These are phyloP conservation scores for Eucalyptus albens DNA, from an alignment of 345 rosid species.

Conservation along the genomic window DNA sequence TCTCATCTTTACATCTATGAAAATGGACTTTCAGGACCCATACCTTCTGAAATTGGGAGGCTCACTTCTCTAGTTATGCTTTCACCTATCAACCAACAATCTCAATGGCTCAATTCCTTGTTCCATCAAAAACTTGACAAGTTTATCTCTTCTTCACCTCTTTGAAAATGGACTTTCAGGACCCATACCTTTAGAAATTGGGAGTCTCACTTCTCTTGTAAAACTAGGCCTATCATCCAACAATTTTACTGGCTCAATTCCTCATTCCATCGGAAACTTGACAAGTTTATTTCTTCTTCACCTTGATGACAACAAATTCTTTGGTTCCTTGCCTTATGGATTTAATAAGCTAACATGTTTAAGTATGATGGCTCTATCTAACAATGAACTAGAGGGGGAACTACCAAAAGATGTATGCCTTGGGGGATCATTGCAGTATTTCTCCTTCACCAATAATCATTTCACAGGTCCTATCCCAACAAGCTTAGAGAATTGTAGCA, in stretches of 20 bases:
- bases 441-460: rapidly evolving
- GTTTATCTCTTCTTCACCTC: background rate
- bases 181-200: background rate
- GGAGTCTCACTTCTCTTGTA: background rate
- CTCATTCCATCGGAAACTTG: background rate
- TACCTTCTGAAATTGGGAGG: no score
- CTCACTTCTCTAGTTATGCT: rapidly evolving
- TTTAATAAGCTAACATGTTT: background rate
- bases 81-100: background rate
- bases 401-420: background rate
- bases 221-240: background rate
- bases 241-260: background rate
- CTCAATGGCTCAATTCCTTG: background rate
- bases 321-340: background rate
- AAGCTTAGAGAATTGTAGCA: background rate
- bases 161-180: background rate
- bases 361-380: rapidly evolving
- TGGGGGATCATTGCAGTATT: background rate
- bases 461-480: background rate
- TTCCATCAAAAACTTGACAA: background rate
- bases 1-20: rapidly evolving
- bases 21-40: background rate
- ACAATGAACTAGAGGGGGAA: background rate
- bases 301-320: background rate
- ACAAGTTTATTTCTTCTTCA: background rate